A percentile compares a stretch with the other conserved stretches of the same genome.
These are phyloP conservation scores for Emergomyces africanus DNA, from an alignment of 2,329 filamentous ascomycete genomes.

Conservation along the genomic window DNA sequence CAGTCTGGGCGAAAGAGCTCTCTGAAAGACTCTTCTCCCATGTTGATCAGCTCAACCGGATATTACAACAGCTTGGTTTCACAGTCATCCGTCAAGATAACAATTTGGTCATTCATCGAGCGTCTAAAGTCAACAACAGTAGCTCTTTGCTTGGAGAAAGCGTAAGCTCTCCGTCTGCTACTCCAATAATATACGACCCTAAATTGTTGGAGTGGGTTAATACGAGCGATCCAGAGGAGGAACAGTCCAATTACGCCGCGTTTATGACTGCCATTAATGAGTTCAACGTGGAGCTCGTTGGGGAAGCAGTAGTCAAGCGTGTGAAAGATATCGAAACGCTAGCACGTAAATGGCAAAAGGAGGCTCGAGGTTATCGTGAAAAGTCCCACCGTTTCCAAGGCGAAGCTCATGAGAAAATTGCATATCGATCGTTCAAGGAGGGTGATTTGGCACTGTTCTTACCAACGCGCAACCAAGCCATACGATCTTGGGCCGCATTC, in stretches of 20 bases:
- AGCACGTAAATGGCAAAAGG: conserved; percentile 84
- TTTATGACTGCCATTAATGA: conserved; percentile 61
- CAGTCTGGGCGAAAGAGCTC: conserved; percentile 63
- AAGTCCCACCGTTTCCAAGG: conserved; percentile 68
- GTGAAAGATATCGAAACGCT: conserved; percentile 89
- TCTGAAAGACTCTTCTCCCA: conserved; percentile 73
- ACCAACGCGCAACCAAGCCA: conserved; percentile 86
- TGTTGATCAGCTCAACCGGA: conserved; percentile 67
- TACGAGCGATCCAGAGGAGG: conserved; percentile 49
- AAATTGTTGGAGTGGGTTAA: conserved; percentile 73
- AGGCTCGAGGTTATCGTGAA: conserved; percentile 75
- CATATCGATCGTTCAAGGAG: conserved; percentile 90
- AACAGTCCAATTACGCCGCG: conserved; percentile 59
- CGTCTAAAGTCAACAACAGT: conserved; percentile 39
- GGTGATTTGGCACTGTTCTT: conserved; percentile 90
- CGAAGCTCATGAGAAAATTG: conserved; percentile 91
- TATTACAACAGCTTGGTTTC: conserved; percentile 81
- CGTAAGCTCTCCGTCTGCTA: conserved; percentile 22
- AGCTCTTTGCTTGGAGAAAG: conserved; percentile 24
- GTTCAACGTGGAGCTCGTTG: conserved; percentile 75
- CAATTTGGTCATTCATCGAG: conserved; percentile 62
- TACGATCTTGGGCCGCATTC: conserved; percentile 94
- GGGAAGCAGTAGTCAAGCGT: conserved; percentile 74
- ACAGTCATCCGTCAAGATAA: conserved; percentile 61
- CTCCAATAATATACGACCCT: conserved; percentile 44